Evolutionary conservation across 192 early-diverging fungal genomes (phyloP), one percentile per base, ranked within the genome.

Genomic region (Jimgerdemannia flammicorona): DNA sequence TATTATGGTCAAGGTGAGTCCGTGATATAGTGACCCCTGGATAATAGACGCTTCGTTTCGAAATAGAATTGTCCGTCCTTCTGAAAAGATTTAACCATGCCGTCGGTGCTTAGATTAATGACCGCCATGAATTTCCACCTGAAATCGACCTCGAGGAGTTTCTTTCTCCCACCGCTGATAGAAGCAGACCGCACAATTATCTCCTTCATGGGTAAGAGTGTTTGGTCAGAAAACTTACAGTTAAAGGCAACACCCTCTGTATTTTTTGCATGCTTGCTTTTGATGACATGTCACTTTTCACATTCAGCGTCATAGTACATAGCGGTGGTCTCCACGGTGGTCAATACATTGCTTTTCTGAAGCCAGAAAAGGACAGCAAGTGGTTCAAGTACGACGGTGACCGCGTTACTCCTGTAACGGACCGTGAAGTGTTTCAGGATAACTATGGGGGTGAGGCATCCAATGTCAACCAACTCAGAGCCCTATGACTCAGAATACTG

Each of bases 81-180:
- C 41, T 79, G 40, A 29, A 65, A 1, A 19, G 19, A 71, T 49
- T 41, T 0, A 43, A 54, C 75, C 90, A 87, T 97, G 96, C 83
- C 98, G 98, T 84, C 97, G 97, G 80, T 91, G 97, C n/a, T 90
- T 96, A 79, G 97, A 98, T 83, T 99, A 97, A 81, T 3, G 29
- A 29, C 29, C 29, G 29, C 29, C 29, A 29, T 29, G 29, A 29
- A 29, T 29, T 29, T 29, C 29, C 29, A 29, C 29, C 29, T 29
- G 29, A 29, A 1, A 29, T 29, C 29, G 29, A 29, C 29, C 29
- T 29, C 29, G 29, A 29, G 29, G 29, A 29, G 29, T 29, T 29
- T 29, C 29, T 29, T 29, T 29, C 29, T 29, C 82, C 86, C 3
- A 85, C 90, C 10, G 92, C 90, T 8, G 89, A 91, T 74, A 87